Evolutionary conservation across 2,329 filamentous ascomycete genomes (phyloP).

Genomic region (Knoxdaviesia capensis): DNA sequence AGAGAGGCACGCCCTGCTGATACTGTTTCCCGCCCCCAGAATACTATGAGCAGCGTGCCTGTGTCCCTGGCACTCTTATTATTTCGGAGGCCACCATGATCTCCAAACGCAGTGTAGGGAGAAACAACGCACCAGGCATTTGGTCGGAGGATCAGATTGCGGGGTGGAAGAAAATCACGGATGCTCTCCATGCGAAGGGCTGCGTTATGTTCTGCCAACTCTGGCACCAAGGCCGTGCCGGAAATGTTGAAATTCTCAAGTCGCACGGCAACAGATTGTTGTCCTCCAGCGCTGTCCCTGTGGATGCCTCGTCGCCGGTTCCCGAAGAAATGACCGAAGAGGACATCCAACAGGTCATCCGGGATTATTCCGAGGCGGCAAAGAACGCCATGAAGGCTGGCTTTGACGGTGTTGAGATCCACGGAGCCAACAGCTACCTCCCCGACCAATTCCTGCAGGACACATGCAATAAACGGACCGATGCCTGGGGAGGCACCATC

Average conservation of each 20-base stretch:
- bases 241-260: constrained; percentile 20
- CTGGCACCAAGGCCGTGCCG: constrained; percentile 40
- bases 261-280: too few relatives aligned
- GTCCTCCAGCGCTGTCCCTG: constrained; percentile 13
- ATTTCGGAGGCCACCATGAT: constrained; percentile 24
- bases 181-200: constrained; percentile 41
- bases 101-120: constrained; percentile 14
- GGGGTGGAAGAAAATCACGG: constrained; percentile 38
- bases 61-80: constrained; percentile 19
- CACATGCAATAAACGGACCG: constrained; percentile 28
- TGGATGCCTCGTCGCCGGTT: constrained; percentile 25
- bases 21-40: constrained; percentile 9
- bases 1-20: constrained; percentile 2
- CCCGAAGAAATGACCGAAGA: constrained; percentile 44
- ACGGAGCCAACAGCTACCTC: constrained; percentile 38
- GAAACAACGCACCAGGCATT: constrained; percentile 32
- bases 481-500: constrained; percentile 31
- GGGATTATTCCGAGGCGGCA: constrained; percentile 33
- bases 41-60: constrained; percentile 24
- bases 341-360: constrained; percentile 45
- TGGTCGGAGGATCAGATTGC: constrained; percentile 33
- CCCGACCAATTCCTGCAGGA: constrained; percentile 41
- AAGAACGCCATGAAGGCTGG: constrained; percentile 39
- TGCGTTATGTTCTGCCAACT: constrained; percentile 43
- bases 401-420: constrained; percentile 47